Conservation (phyloP, 345 rosid genomes). For the Heritiera littoralis region DNA sequence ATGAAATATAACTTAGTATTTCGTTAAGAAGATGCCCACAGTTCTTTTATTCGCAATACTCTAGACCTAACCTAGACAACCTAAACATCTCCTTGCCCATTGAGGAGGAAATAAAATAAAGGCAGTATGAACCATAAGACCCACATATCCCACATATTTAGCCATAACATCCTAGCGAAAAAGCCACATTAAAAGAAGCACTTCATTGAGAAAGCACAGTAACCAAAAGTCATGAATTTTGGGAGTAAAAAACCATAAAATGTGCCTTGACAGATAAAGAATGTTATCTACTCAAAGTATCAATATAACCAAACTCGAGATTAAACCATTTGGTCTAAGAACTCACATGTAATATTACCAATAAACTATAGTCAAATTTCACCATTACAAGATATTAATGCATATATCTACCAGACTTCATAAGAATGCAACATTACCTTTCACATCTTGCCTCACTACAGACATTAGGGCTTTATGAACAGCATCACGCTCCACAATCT, state of each 20-base stretch:
- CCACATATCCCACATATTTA: not conserved
- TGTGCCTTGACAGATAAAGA: not conserved
- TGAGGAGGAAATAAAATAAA: not conserved
- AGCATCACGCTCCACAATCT: slow-evolving; percentile 92
- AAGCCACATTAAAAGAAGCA: not conserved
- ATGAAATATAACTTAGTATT: not conserved
- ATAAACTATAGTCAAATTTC: slow-evolving; percentile 3
- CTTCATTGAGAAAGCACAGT: not conserved
- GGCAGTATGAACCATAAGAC: not conserved
- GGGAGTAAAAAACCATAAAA: not conserved
- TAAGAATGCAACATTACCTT: slow-evolving; percentile 59
- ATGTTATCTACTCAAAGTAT: slow-evolving; percentile 1
- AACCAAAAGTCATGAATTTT: not conserved
- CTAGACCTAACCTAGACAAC: not conserved
- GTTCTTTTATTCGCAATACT: not conserved
- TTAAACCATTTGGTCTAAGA: not conserved
- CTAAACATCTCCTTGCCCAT: not conserved
- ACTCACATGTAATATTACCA: not conserved
- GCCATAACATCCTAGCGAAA: not conserved
- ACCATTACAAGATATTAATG: not conserved
- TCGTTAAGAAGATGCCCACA: not conserved
- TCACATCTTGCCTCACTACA: slow-evolving; percentile 89
- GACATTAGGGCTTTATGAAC: slow-evolving; percentile 98
- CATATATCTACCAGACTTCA: not conserved
- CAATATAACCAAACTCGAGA: not conserved